Conservation (phyloP, 2,329 filamentous ascomycete species). For the Sporothrix mexicana region DNA sequence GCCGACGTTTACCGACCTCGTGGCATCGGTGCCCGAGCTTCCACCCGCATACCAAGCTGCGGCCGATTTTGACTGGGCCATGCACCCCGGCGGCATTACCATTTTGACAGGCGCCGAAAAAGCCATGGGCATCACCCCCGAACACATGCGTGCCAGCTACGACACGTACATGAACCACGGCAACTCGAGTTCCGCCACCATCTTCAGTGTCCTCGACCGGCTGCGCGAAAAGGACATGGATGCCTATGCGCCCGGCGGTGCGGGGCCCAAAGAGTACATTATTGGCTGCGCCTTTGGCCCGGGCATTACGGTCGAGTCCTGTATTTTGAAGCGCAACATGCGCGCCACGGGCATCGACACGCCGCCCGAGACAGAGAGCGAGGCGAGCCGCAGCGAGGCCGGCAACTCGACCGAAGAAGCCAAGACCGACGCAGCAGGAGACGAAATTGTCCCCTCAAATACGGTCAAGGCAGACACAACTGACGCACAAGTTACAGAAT, state of each 20-base stretch:
- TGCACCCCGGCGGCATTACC: conserved; percentile 72
- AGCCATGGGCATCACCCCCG: conserved; percentile 61
- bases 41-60: conserved; percentile 54
- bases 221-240: conserved; percentile 67
- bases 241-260: conserved; percentile 56
- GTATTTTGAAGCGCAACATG: conserved; percentile 62
- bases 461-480: background rate
- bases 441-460: background rate
- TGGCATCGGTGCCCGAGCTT: conserved; percentile 53
- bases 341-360: conserved; percentile 52
- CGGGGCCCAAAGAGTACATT: conserved; percentile 60
- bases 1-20: conserved; percentile 61
- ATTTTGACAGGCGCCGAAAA: conserved; percentile 69
- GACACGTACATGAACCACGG: conserved; percentile 71
- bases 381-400: conserved; percentile 51
- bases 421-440: conserved; percentile 3
- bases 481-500: conserved; percentile 37
- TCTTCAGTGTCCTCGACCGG: conserved; percentile 69
- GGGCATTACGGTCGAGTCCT: conserved; percentile 72
- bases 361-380: conserved; percentile 61
- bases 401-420: conserved; percentile 45
- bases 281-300: conserved; percentile 74
- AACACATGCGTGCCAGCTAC: conserved; percentile 73
- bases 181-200: conserved; percentile 72
- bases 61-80: conserved; percentile 72